Evolutionary conservation across 176 grass and related monocot genomes (phyloP).

Genomic region (Otatea glauca): DNA sequence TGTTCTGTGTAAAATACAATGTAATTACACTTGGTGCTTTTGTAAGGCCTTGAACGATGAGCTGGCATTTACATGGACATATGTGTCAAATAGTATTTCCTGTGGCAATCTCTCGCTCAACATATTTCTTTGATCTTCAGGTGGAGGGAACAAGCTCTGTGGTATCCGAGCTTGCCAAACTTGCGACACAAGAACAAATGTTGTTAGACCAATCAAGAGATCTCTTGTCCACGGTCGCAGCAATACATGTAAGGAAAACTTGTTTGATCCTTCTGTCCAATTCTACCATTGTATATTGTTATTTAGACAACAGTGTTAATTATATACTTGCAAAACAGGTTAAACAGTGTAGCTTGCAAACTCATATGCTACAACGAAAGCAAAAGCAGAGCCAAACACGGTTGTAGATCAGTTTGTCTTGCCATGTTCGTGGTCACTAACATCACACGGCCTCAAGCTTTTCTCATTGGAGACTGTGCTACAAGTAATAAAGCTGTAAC

Average conservation of each 20-base stretch:
- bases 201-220: slow-evolving; percentile 77
- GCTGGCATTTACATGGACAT: neutral
- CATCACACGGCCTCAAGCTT: slow-evolving; percentile 65
- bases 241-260: slow-evolving; percentile 71
- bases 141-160: slow-evolving; percentile 68
- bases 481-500: slow-evolving; percentile 71
- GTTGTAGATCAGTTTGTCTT: slow-evolving; percentile 54
- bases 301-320: slow-evolving; percentile 6
- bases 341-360: slow-evolving; percentile 85
- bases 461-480: slow-evolving; percentile 64
- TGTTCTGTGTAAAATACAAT: neutral
- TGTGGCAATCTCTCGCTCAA: neutral
- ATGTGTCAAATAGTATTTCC: neutral
- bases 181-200: slow-evolving; percentile 73
- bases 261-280: neutral
- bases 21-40: neutral
- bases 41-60: neutral
- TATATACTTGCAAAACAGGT: slow-evolving; percentile 59
- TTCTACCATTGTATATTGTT: neutral
- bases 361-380: slow-evolving; percentile 83
- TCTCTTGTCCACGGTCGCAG: slow-evolving; percentile 74
- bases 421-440: slow-evolving; percentile 59
- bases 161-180: slow-evolving; percentile 69
- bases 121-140: slow-evolving; percentile 47
- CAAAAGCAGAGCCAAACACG: slow-evolving; percentile 46